These are phyloP conservation scores for Solanum acaule DNA, from an alignment of 257 asterid genomes.

Conservation along the genomic window DNA sequence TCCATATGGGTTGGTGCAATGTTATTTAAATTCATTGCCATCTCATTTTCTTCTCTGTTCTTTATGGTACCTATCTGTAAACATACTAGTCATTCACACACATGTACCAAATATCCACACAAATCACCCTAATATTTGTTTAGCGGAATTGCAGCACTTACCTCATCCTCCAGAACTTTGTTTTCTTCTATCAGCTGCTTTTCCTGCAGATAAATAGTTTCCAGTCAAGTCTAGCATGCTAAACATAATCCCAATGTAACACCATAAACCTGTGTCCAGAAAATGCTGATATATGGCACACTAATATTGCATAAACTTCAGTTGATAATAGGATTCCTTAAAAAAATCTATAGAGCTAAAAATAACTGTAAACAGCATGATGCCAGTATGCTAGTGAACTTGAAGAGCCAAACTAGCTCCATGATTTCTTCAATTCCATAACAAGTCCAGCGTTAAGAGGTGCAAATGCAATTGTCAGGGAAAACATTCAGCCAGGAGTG, in stretches of 20 bases:
- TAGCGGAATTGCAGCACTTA: background rate
- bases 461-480: background rate
- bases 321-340: background rate
- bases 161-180: conserved; percentile 33
- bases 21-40: background rate
- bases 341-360: background rate
- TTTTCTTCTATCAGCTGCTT: conserved; percentile 36
- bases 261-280: background rate
- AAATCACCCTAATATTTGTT: background rate
- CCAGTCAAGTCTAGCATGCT: background rate
- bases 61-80: background rate
- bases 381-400: background rate
- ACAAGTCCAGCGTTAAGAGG: background rate
- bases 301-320: background rate
- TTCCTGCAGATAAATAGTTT: conserved; percentile 20
- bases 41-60: background rate
- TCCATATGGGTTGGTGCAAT: background rate
- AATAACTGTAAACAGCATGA: background rate
- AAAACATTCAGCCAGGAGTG: background rate
- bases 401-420: background rate
- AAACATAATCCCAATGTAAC: background rate
- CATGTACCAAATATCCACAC: background rate
- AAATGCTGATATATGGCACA: background rate
- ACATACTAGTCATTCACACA: background rate
- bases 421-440: background rate